A percentile compares a stretch with the other conserved stretches of the same genome.
Evolutionary conservation across 1,284 basidiomycete species (phyloP).

Genomic region (Tilletia caries): DNA sequence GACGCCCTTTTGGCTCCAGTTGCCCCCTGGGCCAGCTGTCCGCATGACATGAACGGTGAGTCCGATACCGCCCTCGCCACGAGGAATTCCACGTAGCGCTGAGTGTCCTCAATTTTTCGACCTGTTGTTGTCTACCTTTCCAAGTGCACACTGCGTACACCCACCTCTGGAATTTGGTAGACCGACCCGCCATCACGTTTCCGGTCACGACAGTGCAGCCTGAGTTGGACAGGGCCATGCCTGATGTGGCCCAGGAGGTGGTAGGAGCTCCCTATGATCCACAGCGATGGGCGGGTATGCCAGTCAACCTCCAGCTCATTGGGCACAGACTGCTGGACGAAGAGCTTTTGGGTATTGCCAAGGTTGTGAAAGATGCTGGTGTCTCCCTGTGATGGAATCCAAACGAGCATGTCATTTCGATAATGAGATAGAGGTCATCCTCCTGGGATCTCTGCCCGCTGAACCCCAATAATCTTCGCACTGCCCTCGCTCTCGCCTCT

Average conservation of each 20-base stretch:
- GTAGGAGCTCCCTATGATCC: slow-evolving; percentile 17
- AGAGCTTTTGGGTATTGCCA: slow-evolving; percentile 22
- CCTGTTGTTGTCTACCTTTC: not conserved
- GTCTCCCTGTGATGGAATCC: slow-evolving; percentile 6
- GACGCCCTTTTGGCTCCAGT: slow-evolving; percentile 65
- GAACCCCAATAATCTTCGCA: slow-evolving; percentile 10
- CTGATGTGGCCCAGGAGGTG: slow-evolving; percentile 20
- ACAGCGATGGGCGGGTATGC: slow-evolving; percentile 11
- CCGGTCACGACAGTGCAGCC: not conserved
- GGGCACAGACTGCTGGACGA: slow-evolving; percentile 16
- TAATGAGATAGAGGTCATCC: slow-evolving; percentile 3
- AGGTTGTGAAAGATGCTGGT: slow-evolving; percentile 29
- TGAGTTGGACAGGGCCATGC: slow-evolving; percentile 1
- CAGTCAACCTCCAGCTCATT: slow-evolving; percentile 15
- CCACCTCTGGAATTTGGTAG: slow-evolving; percentile 1
- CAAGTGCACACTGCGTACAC: slow-evolving; percentile 2
- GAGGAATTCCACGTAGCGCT: slow-evolving; percentile 11
- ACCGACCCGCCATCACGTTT: slow-evolving; percentile 22
- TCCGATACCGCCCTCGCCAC: slow-evolving; percentile 30
- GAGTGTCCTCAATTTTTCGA: not conserved
- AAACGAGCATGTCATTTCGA: too few species aligned
- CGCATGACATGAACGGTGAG: slow-evolving; percentile 58
- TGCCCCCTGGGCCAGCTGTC: slow-evolving; percentile 61
- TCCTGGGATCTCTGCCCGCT: slow-evolving; percentile 17
- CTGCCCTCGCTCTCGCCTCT: slow-evolving; percentile 59